Percentiles rank a stretch among this genome's conserved stretches.
Conservation (phyloP, 306 rosid species). For the Glycine tomentella region DNA sequence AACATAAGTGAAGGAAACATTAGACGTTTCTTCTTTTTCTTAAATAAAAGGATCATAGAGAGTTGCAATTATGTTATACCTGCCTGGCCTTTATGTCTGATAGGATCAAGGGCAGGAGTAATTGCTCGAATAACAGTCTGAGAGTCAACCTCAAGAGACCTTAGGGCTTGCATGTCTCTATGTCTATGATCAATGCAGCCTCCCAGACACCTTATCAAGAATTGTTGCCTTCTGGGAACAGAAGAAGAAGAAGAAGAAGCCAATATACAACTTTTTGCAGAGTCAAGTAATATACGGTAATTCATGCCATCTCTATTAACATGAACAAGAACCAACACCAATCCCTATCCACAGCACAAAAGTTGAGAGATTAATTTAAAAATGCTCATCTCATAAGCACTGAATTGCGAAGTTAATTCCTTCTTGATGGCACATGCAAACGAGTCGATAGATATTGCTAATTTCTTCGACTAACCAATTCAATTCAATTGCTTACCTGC, state of each 20-base stretch:
- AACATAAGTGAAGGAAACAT: slow-evolving; percentile 45
- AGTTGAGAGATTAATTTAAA: not conserved
- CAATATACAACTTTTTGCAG: slow-evolving; percentile 54
- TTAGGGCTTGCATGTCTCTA: slow-evolving; percentile 51
- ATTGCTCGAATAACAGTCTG: slow-evolving; percentile 68
- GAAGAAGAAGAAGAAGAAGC: slow-evolving; percentile 51
- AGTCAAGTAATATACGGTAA: slow-evolving; percentile 51
- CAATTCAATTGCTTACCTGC: slow-evolving; percentile 9
- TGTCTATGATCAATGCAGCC: slow-evolving; percentile 32
- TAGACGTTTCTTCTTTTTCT: not conserved
- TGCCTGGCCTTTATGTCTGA: slow-evolving; percentile 82
- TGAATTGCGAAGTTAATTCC: not conserved
- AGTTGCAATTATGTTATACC: slow-evolving; percentile 48
- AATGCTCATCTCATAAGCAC: not conserved
- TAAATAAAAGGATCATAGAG: not conserved
- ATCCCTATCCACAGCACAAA: slow-evolving; percentile 44
- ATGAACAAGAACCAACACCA: slow-evolving; percentile 42
- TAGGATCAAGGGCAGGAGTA: slow-evolving; percentile 73
- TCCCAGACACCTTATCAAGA: slow-evolving; percentile 71
- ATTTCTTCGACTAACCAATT: not conserved
- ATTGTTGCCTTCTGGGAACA: slow-evolving; percentile 72
- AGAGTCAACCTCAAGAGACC: slow-evolving; percentile 67
- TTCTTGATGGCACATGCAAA: not conserved
- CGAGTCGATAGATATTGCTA: not conserved
- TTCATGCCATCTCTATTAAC: slow-evolving; percentile 57